phyloP scores from a whole-genome alignment of 139 green algal species.

The Bryopsis sp. region DNA sequence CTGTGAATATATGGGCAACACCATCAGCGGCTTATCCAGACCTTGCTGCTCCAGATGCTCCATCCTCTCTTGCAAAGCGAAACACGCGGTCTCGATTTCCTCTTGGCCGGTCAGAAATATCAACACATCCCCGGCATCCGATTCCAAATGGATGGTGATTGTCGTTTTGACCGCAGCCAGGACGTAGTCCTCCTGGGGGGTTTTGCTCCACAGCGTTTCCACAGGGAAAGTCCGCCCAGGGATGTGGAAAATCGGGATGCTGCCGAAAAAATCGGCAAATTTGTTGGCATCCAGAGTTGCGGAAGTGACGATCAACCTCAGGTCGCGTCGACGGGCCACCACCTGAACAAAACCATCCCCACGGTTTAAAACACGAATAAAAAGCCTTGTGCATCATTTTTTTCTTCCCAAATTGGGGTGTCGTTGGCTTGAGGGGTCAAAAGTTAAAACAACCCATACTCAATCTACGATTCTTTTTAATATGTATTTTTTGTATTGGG shows the following conservation, averaged over 20 bases:
- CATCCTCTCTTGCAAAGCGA: conserved; percentile 66
- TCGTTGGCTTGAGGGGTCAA: too few species aligned
- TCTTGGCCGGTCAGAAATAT: conserved; percentile 98
- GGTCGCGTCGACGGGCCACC: conserved; percentile 74
- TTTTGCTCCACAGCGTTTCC: conserved; percentile 76
- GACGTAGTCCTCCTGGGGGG: conserved; percentile 90
- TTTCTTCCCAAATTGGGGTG: too few species aligned
- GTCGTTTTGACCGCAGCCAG: conserved; percentile 95
- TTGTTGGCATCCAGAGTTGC: conserved; percentile 86
- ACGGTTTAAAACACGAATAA: background rate
- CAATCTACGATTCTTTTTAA: too few species aligned
- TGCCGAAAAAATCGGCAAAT: conserved; percentile 84
- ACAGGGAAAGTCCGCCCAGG: conserved; percentile 96
- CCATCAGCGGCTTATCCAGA: conserved; percentile 57
- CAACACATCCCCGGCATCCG: conserved; percentile 81
- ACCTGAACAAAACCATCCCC: conserved; percentile 31
- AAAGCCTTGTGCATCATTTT: conserved; percentile 3
- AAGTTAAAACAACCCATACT: too few species aligned
- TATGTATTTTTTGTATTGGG: too few species aligned
- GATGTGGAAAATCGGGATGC: conserved; percentile 86
- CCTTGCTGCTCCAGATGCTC: conserved; percentile 47
- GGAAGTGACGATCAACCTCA: conserved; percentile 94
- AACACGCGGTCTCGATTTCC: conserved; percentile 95
- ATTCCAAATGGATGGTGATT: conserved; percentile 83
- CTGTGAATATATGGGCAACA: conserved; percentile 95